Evolutionary conservation across 1,284 basidiomycete species (phyloP), one percentile per base, ranked within the genome.

Genomic region (Pseudozyma hubeiensis): DNA sequence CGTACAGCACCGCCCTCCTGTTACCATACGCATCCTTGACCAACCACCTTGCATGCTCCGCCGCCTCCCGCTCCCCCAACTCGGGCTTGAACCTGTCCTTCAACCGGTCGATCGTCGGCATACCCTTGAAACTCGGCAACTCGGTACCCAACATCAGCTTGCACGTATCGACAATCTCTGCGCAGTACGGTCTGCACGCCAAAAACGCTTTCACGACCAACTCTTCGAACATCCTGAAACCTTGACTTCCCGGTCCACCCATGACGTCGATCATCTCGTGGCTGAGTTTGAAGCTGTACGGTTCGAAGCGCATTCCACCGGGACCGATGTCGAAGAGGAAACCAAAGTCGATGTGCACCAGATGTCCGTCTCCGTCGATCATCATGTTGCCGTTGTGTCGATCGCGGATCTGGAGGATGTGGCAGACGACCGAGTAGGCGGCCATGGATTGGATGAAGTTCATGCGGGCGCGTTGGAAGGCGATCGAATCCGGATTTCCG

Each of bases 361-460:
- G 93, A 82, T 97, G 94, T 0, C 96, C 96, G 67, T 95, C 92
- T 7, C 92, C 93, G 81, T 97, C 94, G 65, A 99, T 96, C 95
- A 99, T 97, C 81, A 98, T 98, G 84, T 99, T 99, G 19, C 96
- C 96, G 82, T 98, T 98, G 85, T 99, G 96, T 39, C 96, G 87
- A 84, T 99, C 97, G 86, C 97, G 96, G 86, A 98, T 94, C 85
- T 99, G 96, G 41, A 98, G 86, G 70, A 98, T 94, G 85, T 97
- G 98, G 85, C 96, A 99, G 11, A 94, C 93, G n/a, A 99, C 91
- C 37, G 94, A 97, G 86, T 99, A 99, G 17, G 94, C 97, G 1
- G 97, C 97, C 97, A 99, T 99, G 1, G 93, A 96, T 84, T 97
- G 94, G 73, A 99, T 93, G 83, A 99, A 99, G 86, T 97, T 97